Conservation (phyloP, 2,329 filamentous ascomycete genomes). For the Daldinia sp. region DNA sequence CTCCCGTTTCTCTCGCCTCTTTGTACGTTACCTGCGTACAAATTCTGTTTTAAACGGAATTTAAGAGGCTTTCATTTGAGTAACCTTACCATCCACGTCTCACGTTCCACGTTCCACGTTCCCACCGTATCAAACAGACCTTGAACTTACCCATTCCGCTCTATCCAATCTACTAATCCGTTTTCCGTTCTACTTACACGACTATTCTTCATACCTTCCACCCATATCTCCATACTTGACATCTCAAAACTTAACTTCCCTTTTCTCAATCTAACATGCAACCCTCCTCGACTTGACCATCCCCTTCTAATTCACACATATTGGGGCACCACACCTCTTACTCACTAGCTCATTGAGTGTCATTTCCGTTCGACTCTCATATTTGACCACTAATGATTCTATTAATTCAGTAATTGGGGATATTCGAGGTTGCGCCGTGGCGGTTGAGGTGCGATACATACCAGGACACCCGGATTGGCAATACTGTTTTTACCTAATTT, state of each 20-base stretch:
- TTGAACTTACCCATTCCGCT: constrained; percentile 29
- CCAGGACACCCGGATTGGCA: constrained; percentile 13
- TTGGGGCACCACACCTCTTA: constrained; percentile 11
- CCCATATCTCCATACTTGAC: constrained; percentile 29
- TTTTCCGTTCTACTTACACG: constrained; percentile 29
- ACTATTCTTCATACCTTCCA: constrained; percentile 13
- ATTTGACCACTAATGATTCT: constrained; percentile 26
- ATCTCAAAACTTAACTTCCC: constrained; percentile 34
- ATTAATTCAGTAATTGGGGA: constrained; percentile 26
- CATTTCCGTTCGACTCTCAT: constrained; percentile 9
- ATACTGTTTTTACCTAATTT: constrained; percentile 21
- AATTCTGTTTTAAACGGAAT: constrained; percentile 28
- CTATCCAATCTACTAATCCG: constrained; percentile 33
- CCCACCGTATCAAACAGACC: constrained; percentile 30
- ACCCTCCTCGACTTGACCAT: constrained; percentile 7
- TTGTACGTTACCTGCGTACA: not conserved
- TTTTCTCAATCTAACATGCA: constrained; percentile 25
- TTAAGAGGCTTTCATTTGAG: constrained; percentile 6
- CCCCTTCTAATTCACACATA: constrained; percentile 11
- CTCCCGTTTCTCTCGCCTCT: constrained; percentile 17
- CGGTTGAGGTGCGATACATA: constrained; percentile 21
- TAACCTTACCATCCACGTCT: constrained; percentile 31
- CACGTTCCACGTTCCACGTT: constrained; percentile 23
- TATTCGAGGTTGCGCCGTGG: constrained; percentile 33
- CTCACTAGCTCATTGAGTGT: constrained; percentile 6